Evolutionary conservation across 2,329 filamentous ascomycete species (phyloP), one percentile per base, ranked within the genome.

Genomic region (Epichloe scottii): DNA sequence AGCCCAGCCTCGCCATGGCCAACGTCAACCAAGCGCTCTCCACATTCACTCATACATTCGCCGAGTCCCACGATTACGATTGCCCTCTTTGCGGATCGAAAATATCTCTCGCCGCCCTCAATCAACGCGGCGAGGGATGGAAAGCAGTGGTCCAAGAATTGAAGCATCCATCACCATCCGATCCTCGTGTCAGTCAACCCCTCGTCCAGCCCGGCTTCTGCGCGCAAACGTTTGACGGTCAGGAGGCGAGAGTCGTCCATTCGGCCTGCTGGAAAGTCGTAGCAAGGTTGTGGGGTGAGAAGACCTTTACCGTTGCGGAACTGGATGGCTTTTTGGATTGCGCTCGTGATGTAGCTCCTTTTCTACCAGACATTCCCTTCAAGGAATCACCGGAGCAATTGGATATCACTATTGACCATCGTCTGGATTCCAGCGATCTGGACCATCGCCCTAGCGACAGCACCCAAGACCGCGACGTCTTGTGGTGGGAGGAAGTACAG

Each of bases 251-350:
- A 26, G 11, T 54, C 42, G 52, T 54, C 33, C 52, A 54, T 37
- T 43, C 52, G 38, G 49, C 52, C 12, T 54, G 52, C 46, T 54
- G 52, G 52, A 35, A 34, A 10, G 47, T 54, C 38, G 50, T 49
- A n/a, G 43, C 49, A 5, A 40, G 33, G n/a, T 15, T 54, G 19
- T 54, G 52, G 52, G 50, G 50, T 23, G 23, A 21, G 12, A 21
- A 19, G 1, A 26, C 30, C 15, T 52, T 54, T 33, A 54, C 50
- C 8, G 21, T 23, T 6, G 52, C 52, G n/a, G 52, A 54, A 42
- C 50, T 54, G 21, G 47, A 54, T 8, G 43, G 50, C 39, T 54
- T 54, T 43, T 10, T 54, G n/a, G 52, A 52, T 43, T 50, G 50
- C 38, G 50, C 50, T 14, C 52, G 50, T 23, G 34, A 50, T 35